Evolutionary conservation across 2,329 filamentous ascomycete genomes (phyloP).

Genomic region (Trichoderma harzianum): DNA sequence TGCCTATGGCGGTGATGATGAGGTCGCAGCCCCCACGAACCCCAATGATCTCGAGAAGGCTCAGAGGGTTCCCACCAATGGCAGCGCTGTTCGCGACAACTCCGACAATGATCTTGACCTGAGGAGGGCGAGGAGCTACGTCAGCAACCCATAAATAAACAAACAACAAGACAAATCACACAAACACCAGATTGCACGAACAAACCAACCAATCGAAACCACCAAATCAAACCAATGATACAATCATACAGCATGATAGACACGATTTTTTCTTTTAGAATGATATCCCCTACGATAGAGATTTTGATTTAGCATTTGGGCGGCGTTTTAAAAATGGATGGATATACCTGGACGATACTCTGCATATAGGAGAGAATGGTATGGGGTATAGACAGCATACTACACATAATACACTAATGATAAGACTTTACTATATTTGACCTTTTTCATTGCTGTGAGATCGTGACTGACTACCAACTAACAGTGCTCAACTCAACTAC

Average conservation of each 20-base stretch:
- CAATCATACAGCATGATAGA: not conserved
- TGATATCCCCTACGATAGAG: slow-evolving; percentile 1
- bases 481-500: not conserved
- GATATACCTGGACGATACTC: not conserved
- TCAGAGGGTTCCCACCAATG: slow-evolving; percentile 24
- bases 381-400: not conserved
- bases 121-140: slow-evolving; percentile 44
- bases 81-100: slow-evolving; percentile 31
- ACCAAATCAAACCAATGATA: not conserved
- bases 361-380: not conserved
- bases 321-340: slow-evolving; percentile 3
- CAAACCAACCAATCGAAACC: not conserved
- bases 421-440: not conserved
- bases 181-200: not conserved
- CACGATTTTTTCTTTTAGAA: not conserved
- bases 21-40: slow-evolving; percentile 16
- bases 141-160: slow-evolving; percentile 41
- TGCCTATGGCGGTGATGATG: slow-evolving; percentile 62
- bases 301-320: slow-evolving; percentile 2
- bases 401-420: not conserved
- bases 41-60: slow-evolving; percentile 39
- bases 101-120: slow-evolving; percentile 37
- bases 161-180: not conserved
- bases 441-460: not conserved
- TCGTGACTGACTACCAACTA: not conserved